Conservation (phyloP, 768 basidiomycete genomes). For the Lentinula boryana region DNA sequence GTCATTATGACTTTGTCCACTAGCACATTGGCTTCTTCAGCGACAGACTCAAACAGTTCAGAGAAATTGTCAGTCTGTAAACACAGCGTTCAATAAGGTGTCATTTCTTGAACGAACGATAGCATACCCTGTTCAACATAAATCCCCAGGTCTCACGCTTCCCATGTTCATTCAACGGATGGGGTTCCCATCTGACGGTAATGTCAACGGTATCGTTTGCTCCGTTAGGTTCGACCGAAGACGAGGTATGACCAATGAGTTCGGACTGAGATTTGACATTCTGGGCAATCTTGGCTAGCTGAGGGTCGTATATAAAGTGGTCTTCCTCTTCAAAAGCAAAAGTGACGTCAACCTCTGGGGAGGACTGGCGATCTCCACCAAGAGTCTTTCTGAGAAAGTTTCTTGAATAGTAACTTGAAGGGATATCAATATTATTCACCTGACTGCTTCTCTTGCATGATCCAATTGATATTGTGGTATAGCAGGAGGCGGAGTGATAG, state of each 20-base stretch:
- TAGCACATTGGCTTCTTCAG: constrained; percentile 53
- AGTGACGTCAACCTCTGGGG: constrained; percentile 39
- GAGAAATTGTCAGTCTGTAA: constrained; percentile 60
- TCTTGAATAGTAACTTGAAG: neutral
- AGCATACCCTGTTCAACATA: constrained; percentile 52
- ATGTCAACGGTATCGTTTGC: constrained; percentile 38
- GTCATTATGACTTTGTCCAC: constrained; percentile 51
- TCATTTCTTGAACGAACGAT: neutral
- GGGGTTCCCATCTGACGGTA: constrained; percentile 58
- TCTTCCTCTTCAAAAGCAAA: constrained; percentile 35
- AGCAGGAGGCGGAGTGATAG: constrained; percentile 72
- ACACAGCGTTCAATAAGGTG: neutral
- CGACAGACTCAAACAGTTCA: constrained; percentile 56
- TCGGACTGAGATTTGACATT: constrained; percentile 17
- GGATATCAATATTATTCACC: constrained; percentile 31
- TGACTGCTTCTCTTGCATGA: constrained; percentile 52
- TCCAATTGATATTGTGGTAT: constrained; percentile 48
- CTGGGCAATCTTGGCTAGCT: constrained; percentile 51
- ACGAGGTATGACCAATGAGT: constrained; percentile 6
- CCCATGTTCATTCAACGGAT: constrained; percentile 45
- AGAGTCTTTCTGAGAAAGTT: constrained; percentile 39
- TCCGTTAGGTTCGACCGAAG: constrained; percentile 14
- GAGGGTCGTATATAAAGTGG: constrained; percentile 52
- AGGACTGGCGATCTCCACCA: constrained; percentile 33
- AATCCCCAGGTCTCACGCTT: constrained; percentile 41